Evolutionary conservation across 78 protist species (phyloP).

Genomic region (Polysphondylium violaceum): DNA sequence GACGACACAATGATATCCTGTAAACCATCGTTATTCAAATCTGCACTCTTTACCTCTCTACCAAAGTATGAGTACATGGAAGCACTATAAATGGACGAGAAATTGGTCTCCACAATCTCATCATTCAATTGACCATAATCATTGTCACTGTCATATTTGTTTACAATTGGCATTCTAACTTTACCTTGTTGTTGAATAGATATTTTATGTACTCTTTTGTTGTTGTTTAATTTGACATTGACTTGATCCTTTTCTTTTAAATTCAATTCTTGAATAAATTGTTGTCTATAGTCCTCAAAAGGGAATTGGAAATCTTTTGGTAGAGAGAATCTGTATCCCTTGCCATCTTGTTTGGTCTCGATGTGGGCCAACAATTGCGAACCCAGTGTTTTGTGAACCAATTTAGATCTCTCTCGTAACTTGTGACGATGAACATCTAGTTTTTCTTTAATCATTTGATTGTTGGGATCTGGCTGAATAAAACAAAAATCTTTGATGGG

Average conservation of each 20-base stretch:
- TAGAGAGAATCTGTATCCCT: no score
- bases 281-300: no score
- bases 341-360: not conserved
- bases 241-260: not conserved
- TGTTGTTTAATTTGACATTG: not conserved
- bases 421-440: no score
- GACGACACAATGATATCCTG: constrained; percentile 56
- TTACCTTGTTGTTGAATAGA: not conserved
- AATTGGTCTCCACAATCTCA: not conserved
- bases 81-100: constrained; percentile 23
- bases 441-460: no score
- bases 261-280: no score
- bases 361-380: not conserved
- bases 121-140: not conserved
- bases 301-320: no score
- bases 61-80: constrained; percentile 33
- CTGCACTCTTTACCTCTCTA: constrained; percentile 8
- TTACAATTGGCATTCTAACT: not conserved
- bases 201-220: not conserved
- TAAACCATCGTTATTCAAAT: constrained; percentile 46
- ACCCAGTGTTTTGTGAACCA: no score
- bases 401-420: no score
- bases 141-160: not conserved
- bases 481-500: constrained; percentile 26
- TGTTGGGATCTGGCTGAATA: constrained; percentile 47